Conservation (phyloP, 768 basidiomycete species). For the Pleurotus ostreatus region DNA sequence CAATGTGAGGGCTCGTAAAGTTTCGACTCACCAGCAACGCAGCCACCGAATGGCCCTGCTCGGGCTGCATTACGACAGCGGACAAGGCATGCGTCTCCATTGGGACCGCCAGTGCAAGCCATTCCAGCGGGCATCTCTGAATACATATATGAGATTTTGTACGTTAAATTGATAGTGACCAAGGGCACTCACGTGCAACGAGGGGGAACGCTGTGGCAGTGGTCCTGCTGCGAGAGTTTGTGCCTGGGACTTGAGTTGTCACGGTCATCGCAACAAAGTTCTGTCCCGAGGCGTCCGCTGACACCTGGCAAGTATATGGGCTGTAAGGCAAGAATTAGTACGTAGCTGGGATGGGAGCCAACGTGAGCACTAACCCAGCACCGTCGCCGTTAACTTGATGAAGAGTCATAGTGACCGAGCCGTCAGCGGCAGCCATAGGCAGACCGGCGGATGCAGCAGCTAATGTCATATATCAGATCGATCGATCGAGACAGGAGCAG, state of each 20-base stretch:
- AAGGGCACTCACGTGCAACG: not conserved
- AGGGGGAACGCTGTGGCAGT: slow-evolving; percentile 5
- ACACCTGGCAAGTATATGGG: not conserved
- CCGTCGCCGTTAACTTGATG: not conserved
- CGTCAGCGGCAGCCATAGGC: not conserved
- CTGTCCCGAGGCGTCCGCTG: not conserved
- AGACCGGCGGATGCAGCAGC: not conserved
- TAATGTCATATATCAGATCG: not conserved
- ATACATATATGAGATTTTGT: not conserved
- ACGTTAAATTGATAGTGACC: not conserved
- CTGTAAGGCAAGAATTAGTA: not conserved
- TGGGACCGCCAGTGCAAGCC: slow-evolving; percentile 7
- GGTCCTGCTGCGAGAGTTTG: not conserved
- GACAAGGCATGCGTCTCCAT: slow-evolving; percentile 6
- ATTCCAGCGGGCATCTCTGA: slow-evolving; percentile 5
- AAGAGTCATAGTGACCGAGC: not conserved
- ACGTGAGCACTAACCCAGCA: not conserved
- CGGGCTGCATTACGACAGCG: slow-evolving; percentile 5
- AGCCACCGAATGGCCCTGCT: slow-evolving; percentile 7
- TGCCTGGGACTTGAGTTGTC: slow-evolving; percentile 2
- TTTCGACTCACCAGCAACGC: slow-evolving; percentile 2
- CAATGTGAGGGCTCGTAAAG: not conserved
- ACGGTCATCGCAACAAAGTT: not conserved
- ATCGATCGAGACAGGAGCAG: not conserved
- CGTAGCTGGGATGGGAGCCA: not conserved